Evolutionary conservation across 768 basidiomycete genomes (phyloP), one percentile per base, ranked within the genome.

Genomic region (Lactarius hatsudake): DNA sequence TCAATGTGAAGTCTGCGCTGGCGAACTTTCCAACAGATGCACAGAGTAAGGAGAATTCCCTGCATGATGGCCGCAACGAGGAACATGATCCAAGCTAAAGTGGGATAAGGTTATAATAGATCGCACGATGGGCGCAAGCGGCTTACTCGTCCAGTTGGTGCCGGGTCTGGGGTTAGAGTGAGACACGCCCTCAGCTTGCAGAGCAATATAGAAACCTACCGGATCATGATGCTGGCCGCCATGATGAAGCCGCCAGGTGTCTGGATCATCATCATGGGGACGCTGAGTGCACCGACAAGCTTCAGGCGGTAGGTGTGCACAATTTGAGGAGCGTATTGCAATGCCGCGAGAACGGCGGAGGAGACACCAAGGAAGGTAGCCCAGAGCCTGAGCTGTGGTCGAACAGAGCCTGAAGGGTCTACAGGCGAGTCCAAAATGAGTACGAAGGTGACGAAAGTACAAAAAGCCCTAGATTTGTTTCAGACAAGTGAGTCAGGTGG

Each of bases 261-360:
- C 77, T 98, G 96, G 18, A 99, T 92, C 58, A 86, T 78, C 96
- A 99, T 98, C 87, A 94, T 98, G 1, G 91, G 90, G 64, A 99
- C 91, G 73, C 93, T 95, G 18, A 98, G 80, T 0, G 94, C 94
- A 3, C 96, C 96, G 10, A 98, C 95, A 15, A 96, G 84, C 73
- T 87, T 90, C 36, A 84, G 76, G 5, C 78, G 79, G 72, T 89
- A 97, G 1, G 96, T 98, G 67, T 89, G 86, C 15, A 84, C 71
- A 30, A 99, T 80, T 75, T 97, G 96, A 0, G 96, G 96, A 0
- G 87, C 83, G 68, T 98, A 99, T 76, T 99, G 96, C 6, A 91
- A 78, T 5, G 86, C 85, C 1, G 94, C 90, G 6, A 97, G 84
- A 0, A 87, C 43, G 3, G 93, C 89, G 1, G 93, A 89, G 2